Evolutionary conservation across 2,329 filamentous ascomycete genomes (phyloP).

Genomic region (Fusarium torulosum): DNA sequence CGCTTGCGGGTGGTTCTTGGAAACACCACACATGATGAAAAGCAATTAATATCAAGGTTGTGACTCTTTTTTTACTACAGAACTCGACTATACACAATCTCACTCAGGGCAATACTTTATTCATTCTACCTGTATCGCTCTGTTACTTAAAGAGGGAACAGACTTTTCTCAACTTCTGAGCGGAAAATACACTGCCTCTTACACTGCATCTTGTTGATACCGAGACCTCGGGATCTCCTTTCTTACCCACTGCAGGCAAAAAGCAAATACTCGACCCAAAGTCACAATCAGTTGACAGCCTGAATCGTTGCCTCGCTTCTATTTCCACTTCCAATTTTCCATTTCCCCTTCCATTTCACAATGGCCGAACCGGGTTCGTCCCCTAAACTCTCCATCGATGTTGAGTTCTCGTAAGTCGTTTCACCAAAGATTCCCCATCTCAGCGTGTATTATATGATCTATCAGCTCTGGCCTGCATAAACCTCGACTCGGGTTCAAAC

Average conservation of each 20-base stretch:
- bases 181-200: slow-evolving; percentile 11
- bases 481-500: slow-evolving; percentile 10
- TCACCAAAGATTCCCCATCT: slow-evolving; percentile 25
- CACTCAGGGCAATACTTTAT: background rate
- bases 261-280: slow-evolving; percentile 25
- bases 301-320: slow-evolving; percentile 16
- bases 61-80: background rate
- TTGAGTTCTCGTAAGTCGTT: slow-evolving; percentile 74
- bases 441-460: slow-evolving; percentile 44
- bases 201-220: slow-evolving; percentile 2
- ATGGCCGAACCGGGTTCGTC: slow-evolving; percentile 36
- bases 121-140: background rate
- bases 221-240: background rate
- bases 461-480: slow-evolving; percentile 36
- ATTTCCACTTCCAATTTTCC: background rate
- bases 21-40: slow-evolving; percentile 37
- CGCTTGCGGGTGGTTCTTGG: slow-evolving; percentile 19
- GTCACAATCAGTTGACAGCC: slow-evolving; percentile 11
- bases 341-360: slow-evolving; percentile 14
- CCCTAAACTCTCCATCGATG: slow-evolving; percentile 67
- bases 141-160: background rate
- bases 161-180: background rate
- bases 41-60: slow-evolving; percentile 24
- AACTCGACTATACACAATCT: slow-evolving; percentile 8
- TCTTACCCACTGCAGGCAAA: slow-evolving; percentile 9